These are phyloP conservation scores for Euphorbia schlechtendalii DNA, from an alignment of 441 rosid genomes.

Conservation along the genomic window DNA sequence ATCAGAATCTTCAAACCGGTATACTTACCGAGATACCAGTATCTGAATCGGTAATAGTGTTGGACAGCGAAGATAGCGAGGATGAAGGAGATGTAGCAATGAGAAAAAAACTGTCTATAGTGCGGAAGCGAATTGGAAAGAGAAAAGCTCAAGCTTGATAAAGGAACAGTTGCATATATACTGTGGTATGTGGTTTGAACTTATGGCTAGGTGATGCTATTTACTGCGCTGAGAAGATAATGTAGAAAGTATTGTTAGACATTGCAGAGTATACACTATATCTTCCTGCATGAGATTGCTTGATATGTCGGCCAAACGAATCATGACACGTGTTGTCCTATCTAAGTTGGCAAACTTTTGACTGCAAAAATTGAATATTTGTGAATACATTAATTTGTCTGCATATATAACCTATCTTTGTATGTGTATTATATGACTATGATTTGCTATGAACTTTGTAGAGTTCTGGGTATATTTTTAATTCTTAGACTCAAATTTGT, in stretches of 20 bases:
- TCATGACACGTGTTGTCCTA: no score
- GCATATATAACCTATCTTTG: no score
- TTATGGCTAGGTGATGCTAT: neutral
- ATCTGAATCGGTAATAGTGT: conserved; percentile 40
- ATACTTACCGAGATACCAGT: conserved; percentile 18
- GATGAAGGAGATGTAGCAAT: conserved; percentile 31
- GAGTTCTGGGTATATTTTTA: no score
- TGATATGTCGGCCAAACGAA: no score
- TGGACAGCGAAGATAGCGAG: conserved; percentile 72
- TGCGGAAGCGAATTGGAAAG: conserved; percentile 32
- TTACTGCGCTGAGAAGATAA: neutral
- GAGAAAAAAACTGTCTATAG: conserved; percentile 30
- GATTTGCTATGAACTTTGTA: no score
- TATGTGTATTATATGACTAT: no score
- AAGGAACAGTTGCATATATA: neutral
- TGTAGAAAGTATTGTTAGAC: neutral
- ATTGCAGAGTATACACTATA: neutral
- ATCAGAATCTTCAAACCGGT: conserved; percentile 8
- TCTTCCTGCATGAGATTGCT: neutral
- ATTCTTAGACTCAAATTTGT: no score
- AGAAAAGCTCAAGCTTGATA: conserved; percentile 29
- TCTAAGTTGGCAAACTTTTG: neutral
- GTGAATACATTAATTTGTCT: no score
- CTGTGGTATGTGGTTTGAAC: neutral
- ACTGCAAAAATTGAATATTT: no score